These are phyloP conservation scores for Zygoascus ofunaensis DNA, from an alignment of 805 yeast species.

Conservation along the genomic window DNA sequence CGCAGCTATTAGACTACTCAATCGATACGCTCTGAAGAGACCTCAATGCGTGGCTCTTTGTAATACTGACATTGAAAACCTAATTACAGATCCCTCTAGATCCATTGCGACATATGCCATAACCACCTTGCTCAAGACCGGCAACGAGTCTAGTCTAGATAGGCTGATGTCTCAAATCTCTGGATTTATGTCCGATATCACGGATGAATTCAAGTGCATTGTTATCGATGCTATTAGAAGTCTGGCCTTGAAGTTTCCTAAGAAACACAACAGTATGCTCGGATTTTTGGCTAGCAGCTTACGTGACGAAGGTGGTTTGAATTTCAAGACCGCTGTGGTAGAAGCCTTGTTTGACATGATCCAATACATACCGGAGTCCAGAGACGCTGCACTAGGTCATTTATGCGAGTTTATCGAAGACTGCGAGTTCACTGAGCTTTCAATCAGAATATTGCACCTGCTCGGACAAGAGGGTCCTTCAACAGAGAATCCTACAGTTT, in stretches of 20 bases:
- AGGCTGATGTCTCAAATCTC: conserved; percentile 80
- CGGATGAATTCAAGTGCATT: conserved; percentile 91
- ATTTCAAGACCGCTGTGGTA: conserved; percentile 76
- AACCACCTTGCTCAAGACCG: conserved; percentile 90
- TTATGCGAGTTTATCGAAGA: conserved; percentile 97
- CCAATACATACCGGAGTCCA: conserved; percentile 73
- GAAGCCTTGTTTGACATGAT: conserved; percentile 91
- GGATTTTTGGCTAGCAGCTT: conserved; percentile 72
- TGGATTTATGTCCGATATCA: conserved; percentile 81
- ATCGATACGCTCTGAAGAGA: conserved; percentile 69
- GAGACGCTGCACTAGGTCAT: conserved; percentile 74
- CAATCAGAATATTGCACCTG: conserved; percentile 85
- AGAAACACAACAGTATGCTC: conserved; percentile 75
- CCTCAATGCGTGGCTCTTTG: conserved; percentile 68
- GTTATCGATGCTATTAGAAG: conserved; percentile 93
- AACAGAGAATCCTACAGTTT: conserved; percentile 75
- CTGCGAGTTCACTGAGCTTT: conserved; percentile 89
- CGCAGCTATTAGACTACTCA: conserved; percentile 85
- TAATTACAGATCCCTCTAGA: conserved; percentile 82
- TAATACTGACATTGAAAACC: conserved; percentile 74
- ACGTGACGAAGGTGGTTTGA: conserved; percentile 84
- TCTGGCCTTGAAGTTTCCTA: conserved; percentile 85
- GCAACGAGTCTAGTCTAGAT: conserved; percentile 83
- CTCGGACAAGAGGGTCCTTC: conserved; percentile 93
- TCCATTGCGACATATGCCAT: conserved; percentile 94